These are phyloP conservation scores for Flaveria sonorensis DNA, from an alignment of 129 eudicot species.

Conservation along the genomic window DNA sequence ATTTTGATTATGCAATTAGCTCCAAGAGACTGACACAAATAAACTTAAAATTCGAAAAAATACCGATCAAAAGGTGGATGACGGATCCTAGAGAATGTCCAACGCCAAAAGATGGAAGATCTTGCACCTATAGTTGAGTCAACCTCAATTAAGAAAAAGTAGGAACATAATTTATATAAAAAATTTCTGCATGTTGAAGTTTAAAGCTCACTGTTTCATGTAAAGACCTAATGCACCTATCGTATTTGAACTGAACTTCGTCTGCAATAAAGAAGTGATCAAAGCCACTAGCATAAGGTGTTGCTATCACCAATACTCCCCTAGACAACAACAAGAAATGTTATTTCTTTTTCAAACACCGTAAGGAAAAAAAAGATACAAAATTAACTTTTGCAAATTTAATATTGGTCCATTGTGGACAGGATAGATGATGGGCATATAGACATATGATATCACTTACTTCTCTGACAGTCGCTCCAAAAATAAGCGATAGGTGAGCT, in stretches of 20 bases:
- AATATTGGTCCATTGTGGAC: background rate
- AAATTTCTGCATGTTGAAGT: constrained; percentile 10
- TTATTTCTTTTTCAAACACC: constrained; percentile 12
- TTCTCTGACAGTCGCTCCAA: constrained; percentile 82
- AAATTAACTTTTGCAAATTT: background rate
- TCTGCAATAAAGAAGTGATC: constrained; percentile 96
- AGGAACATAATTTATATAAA: constrained; percentile 5
- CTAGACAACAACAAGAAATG: constrained; percentile 40
- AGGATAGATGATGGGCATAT: constrained; percentile 11
- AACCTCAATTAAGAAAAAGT: constrained; percentile 13
- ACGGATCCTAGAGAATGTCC: constrained; percentile 98
- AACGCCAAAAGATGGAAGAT: constrained; percentile 89
- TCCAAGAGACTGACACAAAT: background rate
- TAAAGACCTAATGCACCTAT: constrained; percentile 76
- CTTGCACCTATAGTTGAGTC: constrained; percentile 51
- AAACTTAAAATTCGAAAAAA: constrained; percentile 6
- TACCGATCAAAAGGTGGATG: constrained; percentile 93
- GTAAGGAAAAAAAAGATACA: too few relatives aligned
- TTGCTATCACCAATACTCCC: constrained; percentile 89
- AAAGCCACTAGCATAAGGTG: constrained; percentile 98
- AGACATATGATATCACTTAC: constrained; percentile 42
- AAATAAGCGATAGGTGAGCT: constrained; percentile 86
- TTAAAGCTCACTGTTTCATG: constrained; percentile 69
- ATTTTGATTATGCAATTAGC: background rate
- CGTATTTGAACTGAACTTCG: constrained; percentile 91